Evolutionary conservation across 2,329 filamentous ascomycete genomes (phyloP).

Genomic region (Cladophialophora exuberans): DNA sequence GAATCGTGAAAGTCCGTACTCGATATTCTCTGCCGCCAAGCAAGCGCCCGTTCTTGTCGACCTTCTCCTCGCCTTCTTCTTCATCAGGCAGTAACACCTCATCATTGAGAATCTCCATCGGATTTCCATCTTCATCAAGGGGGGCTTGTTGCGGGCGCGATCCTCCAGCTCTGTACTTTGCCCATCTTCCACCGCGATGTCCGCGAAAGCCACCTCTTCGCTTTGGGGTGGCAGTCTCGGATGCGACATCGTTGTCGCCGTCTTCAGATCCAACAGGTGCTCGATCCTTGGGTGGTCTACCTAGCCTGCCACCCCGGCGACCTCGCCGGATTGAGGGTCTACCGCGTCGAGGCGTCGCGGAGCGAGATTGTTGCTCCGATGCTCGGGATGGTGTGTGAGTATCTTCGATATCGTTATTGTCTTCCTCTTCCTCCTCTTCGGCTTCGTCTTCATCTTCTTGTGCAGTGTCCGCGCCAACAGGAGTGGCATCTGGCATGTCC

Average conservation of each 20-base stretch:
- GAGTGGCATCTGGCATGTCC: constrained; percentile 46
- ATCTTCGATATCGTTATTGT: constrained; percentile 50
- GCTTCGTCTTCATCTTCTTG: constrained; percentile 41
- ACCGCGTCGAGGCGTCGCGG: constrained; percentile 56
- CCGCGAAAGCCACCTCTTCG: constrained; percentile 67
- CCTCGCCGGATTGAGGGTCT: constrained; percentile 53
- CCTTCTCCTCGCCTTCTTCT: constrained; percentile 85
- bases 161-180: constrained; percentile 70
- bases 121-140: constrained; percentile 91
- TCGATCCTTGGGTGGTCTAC: constrained; percentile 81
- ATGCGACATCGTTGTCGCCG: constrained; percentile 48
- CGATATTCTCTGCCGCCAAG: constrained; percentile 87
- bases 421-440: constrained; percentile 34
- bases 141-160: constrained; percentile 80
- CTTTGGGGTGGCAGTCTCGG: constrained; percentile 58
- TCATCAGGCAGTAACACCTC: constrained; percentile 90
- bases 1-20: constrained; percentile 91
- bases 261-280: constrained; percentile 77
- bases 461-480: constrained; percentile 39
- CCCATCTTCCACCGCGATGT: constrained; percentile 67
- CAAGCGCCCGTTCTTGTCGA: constrained; percentile 84
- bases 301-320: constrained; percentile 55
- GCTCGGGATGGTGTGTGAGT: constrained; percentile 43
- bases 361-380: constrained; percentile 49
- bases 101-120: constrained; percentile 87